Base-by-base conservation (phyloP, 345 rosid species). In the Sonneratia alba region DNA sequence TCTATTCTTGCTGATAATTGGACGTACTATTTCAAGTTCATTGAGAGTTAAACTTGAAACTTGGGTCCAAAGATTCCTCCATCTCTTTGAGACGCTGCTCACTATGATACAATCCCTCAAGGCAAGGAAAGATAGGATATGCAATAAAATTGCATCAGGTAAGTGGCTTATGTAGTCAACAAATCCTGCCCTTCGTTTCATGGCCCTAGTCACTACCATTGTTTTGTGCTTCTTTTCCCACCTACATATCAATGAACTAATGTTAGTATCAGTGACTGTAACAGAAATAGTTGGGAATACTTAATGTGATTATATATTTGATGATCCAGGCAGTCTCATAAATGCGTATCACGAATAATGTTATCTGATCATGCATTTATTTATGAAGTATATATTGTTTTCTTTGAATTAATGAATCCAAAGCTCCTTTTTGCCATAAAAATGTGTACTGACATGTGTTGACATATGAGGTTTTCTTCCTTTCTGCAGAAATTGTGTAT, bases 21-120 rank as follows among this genome's bases (percentile, higher is more conserved):
- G 57, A 15, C 57, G 3, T 51, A 67, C 56, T 32, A 53, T 77
- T 67, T 69, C 80, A 40, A 73, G 6, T 70, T 73, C 57, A 22
- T 73, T 57, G 14, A 77, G 69, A 73, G 69, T 56, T 36, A 77
- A 37, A 32, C 16, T 18, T 62, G 61, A 56, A 53, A 59, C 64
- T 47, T 73, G 67, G 38, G 76, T 67, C 76, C 76, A 73, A 22
- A 73, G 66, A 47, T 61, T 57, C 67, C 70, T 42, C 80, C 80
- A 77, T 10, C 66, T 24, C 70, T 45, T 73, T 45, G 76, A 73
- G 36, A 77, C 15, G 53, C 65, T 15, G 37, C 80, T 73, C 64
- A 36, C 61, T 72, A 32, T 36, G 40, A 73, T 73, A 67, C 75
- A 70, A 59, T 73, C 76, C 36, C 49, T 48, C 19, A 69, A 12